Conservation (phyloP, 2,329 filamentous ascomycete species). For the Fusarium floridanum region DNA sequence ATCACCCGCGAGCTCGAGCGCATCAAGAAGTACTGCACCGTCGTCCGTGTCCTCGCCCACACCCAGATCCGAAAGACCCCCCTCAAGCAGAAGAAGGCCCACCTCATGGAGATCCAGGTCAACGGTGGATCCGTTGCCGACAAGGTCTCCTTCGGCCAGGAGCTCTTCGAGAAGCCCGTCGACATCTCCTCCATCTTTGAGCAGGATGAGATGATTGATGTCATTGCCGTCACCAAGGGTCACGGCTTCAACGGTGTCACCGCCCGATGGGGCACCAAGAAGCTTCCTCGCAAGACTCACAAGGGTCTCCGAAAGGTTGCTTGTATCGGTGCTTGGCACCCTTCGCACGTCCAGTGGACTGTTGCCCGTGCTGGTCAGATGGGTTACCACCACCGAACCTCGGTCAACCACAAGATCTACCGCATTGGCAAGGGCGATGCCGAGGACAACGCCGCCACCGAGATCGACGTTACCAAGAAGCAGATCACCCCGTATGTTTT, state of each 20-base stretch:
- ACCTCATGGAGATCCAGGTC: slow-evolving; percentile 99
- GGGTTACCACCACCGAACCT: slow-evolving; percentile 99
- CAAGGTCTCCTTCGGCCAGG: slow-evolving; percentile 96
- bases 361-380: slow-evolving; percentile 99
- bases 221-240: slow-evolving; percentile 99
- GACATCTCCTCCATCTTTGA: slow-evolving; percentile 95
- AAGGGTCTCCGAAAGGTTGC: slow-evolving; percentile 99
- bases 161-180: slow-evolving; percentile 99
- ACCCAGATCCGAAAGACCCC: slow-evolving; percentile 99
- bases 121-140: slow-evolving; percentile 96
- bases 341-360: slow-evolving; percentile 99
- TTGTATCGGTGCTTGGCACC: slow-evolving; percentile 99
- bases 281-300: slow-evolving; percentile 99
- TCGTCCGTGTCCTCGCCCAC: slow-evolving; percentile 99
- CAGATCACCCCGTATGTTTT: slow-evolving; percentile 95
- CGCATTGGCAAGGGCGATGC: slow-evolving; percentile 93
- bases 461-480: slow-evolving; percentile 99
- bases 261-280: slow-evolving; percentile 99
- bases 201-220: slow-evolving; percentile 99
- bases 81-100: slow-evolving; percentile 99
- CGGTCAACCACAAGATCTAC: slow-evolving; percentile 99
- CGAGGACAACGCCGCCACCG: slow-evolving; percentile 92
- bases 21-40: slow-evolving; percentile 99
- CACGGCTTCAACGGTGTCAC: slow-evolving; percentile 99
- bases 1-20: slow-evolving; percentile 98